Conservation (phyloP, 352 stramenopile species). For the Phytophthora europaea region DNA sequence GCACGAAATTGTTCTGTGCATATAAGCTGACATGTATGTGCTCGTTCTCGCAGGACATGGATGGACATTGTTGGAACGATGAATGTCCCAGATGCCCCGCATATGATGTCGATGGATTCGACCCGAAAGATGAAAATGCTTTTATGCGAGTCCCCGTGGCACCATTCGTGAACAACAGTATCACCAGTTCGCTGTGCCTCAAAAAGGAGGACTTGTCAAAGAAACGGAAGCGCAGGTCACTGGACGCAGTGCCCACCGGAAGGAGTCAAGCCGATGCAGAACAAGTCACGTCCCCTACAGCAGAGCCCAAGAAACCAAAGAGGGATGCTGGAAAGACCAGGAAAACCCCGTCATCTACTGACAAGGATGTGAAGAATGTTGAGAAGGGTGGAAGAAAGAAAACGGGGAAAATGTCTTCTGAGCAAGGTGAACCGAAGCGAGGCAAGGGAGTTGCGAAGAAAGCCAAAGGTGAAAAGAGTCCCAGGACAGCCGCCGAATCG, state of each 20-base stretch:
- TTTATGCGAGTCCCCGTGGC: conserved; percentile 68
- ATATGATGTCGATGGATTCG: conserved; percentile 73
- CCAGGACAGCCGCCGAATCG: conserved; percentile 26
- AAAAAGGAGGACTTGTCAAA: conserved; percentile 49
- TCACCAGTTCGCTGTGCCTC: conserved; percentile 65
- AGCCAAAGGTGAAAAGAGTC: conserved; percentile 27
- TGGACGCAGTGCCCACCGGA: conserved; percentile 16
- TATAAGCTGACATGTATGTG: conserved; percentile 16
- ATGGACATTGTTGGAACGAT: conserved; percentile 82
- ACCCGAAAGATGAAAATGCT: conserved; percentile 46
- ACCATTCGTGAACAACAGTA: conserved; percentile 57
- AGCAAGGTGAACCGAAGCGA: conserved; percentile 24
- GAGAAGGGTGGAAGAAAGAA: conserved; percentile 56
- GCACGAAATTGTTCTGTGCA: neutral
- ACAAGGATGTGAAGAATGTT: conserved; percentile 46
- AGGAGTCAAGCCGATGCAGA: conserved; percentile 18
- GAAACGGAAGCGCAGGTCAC: conserved; percentile 63
- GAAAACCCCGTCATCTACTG: conserved; percentile 26
- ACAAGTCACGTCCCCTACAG: conserved; percentile 14
- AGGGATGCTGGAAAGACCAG: conserved; percentile 45
- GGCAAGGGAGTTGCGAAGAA: conserved; percentile 33
- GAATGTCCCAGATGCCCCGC: conserved; percentile 73
- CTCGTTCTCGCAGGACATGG: conserved; percentile 50
- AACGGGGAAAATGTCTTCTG: conserved; percentile 14
- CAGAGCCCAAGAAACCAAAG: conserved; percentile 56